Conservation (phyloP, 441 rosid genomes). For the Arabidopsis lyrata region DNA sequence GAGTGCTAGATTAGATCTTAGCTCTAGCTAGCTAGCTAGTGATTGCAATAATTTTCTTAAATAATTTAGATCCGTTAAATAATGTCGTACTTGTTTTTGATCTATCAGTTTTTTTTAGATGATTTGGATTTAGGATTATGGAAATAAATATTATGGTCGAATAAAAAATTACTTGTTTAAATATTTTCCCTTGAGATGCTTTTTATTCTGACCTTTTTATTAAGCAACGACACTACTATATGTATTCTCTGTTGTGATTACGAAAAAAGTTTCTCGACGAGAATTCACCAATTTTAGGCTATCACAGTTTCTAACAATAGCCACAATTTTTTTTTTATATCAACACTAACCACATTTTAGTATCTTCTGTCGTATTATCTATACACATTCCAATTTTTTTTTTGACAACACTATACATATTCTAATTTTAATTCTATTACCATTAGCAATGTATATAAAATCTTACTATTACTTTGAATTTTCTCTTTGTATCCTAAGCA, state of each 20-base stretch:
- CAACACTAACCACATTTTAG: background rate
- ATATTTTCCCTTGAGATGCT: constrained; percentile 8
- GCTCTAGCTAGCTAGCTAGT: constrained; percentile 38
- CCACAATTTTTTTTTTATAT: background rate
- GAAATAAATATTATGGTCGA: constrained; percentile 23
- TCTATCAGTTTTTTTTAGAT: background rate
- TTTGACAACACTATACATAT: too few species aligned
- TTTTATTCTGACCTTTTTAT: background rate
- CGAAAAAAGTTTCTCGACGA: background rate
- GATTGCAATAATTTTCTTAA: constrained; percentile 24
- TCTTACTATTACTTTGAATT: background rate
- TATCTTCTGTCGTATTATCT: background rate
- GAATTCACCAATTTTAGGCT: background rate
- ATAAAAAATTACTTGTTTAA: background rate
- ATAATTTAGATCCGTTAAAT: constrained; percentile 34
- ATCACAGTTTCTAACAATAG: background rate
- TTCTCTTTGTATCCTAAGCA: background rate
- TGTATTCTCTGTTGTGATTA: background rate
- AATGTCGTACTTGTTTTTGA: constrained; percentile 10
- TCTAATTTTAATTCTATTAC: background rate
- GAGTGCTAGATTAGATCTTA: constrained; percentile 38
- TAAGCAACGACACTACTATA: background rate
- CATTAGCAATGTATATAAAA: background rate
- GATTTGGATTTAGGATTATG: constrained; percentile 14
- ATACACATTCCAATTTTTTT: background rate